A percentile compares a stretch with the other conserved stretches of the same genome.
phyloP scores from a whole-genome alignment of 129 eudicot genomes.

The Ambrosia artemisiifolia region DNA sequence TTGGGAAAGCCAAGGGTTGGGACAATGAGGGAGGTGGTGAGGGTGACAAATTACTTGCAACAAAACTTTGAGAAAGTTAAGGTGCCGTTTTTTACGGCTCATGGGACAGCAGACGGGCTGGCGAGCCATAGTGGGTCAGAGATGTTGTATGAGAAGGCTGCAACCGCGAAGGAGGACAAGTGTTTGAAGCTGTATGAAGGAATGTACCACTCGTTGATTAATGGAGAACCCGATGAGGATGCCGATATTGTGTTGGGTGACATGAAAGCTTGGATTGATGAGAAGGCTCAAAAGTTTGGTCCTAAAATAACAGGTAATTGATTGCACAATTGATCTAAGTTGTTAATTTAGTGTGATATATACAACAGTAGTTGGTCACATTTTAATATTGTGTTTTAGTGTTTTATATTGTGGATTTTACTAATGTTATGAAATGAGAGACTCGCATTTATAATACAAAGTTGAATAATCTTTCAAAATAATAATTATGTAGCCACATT shows the following conservation, averaged over 20 bases:
- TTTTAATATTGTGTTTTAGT: no score
- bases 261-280: constrained; percentile 85
- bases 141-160: constrained; percentile 67
- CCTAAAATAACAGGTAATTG: no score
- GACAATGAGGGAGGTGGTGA: constrained; percentile 69
- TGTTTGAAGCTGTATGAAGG: constrained; percentile 67
- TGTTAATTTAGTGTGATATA: no score
- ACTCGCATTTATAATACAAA: no score
- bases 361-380: no score
- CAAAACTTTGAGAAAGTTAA: constrained; percentile 62
- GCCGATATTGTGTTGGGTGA: constrained; percentile 60
- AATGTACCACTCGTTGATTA: constrained; percentile 66
- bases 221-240: constrained; percentile 76
- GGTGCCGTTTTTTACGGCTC: constrained; percentile 57
- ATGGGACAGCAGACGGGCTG: constrained; percentile 63
- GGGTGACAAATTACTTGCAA: constrained; percentile 57
- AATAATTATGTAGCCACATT: no score
- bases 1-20: constrained; percentile 73
- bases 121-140: constrained; percentile 52
- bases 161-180: constrained; percentile 43
- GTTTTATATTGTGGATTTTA: no score
- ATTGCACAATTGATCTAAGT: no score
- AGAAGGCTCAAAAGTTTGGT: constrained; percentile 1
- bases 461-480: no score
- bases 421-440: no score